phyloP scores from a whole-genome alignment of 345 rosid species.

The Boechera retrofracta region DNA sequence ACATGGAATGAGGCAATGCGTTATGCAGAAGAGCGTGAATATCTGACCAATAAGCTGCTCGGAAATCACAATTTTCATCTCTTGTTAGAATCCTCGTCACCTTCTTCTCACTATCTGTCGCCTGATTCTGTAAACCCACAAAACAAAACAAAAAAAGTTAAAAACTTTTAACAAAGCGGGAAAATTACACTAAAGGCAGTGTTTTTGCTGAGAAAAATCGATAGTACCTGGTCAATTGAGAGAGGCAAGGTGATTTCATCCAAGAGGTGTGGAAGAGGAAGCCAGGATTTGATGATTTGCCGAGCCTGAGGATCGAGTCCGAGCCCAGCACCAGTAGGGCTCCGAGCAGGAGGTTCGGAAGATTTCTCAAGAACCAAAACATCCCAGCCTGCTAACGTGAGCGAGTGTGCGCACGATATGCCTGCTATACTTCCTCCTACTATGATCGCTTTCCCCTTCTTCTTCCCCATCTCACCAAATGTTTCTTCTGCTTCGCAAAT shows the following conservation, averaged over 20 bases:
- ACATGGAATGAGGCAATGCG: constrained; percentile 54
- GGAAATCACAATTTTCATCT: constrained; percentile 70
- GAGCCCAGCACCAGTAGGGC: constrained; percentile 83
- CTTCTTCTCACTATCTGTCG: constrained; percentile 52
- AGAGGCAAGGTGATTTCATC: constrained; percentile 59
- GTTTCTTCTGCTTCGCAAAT: constrained; percentile 17
- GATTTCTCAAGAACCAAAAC: constrained; percentile 72
- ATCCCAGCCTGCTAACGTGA: constrained; percentile 68
- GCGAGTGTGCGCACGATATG: constrained; percentile 75
- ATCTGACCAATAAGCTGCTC: constrained; percentile 86
- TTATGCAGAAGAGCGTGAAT: constrained; percentile 62
- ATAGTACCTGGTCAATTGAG: constrained; percentile 56
- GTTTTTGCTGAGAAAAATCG: neutral
- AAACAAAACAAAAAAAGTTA: neutral
- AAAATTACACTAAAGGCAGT: neutral
- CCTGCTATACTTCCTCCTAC: constrained; percentile 89
- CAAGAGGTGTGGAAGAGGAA: constrained; percentile 53
- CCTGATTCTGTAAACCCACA: constrained; percentile 54
- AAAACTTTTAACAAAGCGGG: neutral
- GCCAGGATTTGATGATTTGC: constrained; percentile 65
- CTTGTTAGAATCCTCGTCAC: constrained; percentile 52
- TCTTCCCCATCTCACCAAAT: constrained; percentile 31
- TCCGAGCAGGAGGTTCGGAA: constrained; percentile 59
- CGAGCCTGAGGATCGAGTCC: constrained; percentile 63
- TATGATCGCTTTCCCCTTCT: constrained; percentile 56